Conservation (phyloP, 129 eudicot genomes). For the Chrysanthemum lavandulifolium region DNA sequence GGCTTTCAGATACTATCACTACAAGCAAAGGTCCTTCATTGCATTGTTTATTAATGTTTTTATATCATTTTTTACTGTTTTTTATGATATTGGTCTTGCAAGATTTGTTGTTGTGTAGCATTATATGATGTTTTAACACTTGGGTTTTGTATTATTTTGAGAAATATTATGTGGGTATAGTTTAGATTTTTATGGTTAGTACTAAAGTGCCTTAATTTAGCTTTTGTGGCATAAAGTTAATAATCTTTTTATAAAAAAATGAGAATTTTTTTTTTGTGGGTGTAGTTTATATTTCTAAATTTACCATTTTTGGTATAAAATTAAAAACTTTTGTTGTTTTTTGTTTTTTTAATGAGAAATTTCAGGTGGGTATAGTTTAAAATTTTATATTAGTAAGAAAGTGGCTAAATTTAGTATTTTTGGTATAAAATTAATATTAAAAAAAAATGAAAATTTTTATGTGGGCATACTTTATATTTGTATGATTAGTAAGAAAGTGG, state of each 20-base stretch:
- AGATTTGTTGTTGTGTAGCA: not conserved
- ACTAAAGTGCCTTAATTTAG: too few relatives aligned
- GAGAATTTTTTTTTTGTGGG: slow-evolving; percentile 6
- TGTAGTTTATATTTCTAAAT: not conserved
- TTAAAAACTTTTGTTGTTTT: too few relatives aligned
- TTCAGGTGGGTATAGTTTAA: slow-evolving; percentile 1
- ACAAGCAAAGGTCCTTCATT: slow-evolving; percentile 43
- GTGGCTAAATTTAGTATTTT: too few relatives aligned
- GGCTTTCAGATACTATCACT: slow-evolving; percentile 21
- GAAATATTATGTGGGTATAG: slow-evolving; percentile 3
- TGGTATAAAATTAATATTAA: too few relatives aligned
- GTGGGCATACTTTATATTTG: slow-evolving; percentile 6
- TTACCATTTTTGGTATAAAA: too few relatives aligned
- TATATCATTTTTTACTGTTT: not conserved
- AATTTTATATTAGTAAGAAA: not conserved
- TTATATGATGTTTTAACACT: not conserved
- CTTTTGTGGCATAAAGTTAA: too few relatives aligned
- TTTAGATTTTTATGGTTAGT: too few relatives aligned
- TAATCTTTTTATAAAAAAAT: too few relatives aligned
- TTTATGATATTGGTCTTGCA: not conserved
- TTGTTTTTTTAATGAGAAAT: not conserved
- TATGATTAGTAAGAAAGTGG: slow-evolving; percentile 11
- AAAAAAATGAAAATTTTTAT: too few relatives aligned
- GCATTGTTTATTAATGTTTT: not conserved
- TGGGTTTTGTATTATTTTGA: slow-evolving; percentile 2